phyloP scores from a whole-genome alignment of 441 rosid genomes.

The Geranium incanum region DNA sequence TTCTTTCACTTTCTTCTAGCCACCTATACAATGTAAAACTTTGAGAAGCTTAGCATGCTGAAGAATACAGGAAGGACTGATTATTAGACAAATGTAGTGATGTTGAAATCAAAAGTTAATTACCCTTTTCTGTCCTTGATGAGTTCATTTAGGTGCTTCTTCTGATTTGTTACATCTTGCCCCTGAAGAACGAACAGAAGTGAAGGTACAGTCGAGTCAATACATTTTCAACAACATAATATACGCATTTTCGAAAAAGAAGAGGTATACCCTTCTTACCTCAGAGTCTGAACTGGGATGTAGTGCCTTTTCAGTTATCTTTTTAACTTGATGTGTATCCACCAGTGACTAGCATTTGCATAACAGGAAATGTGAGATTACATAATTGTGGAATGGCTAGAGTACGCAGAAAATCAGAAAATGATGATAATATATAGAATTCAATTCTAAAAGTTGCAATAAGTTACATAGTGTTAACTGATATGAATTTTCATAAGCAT shows the following conservation, averaged over 20 bases:
- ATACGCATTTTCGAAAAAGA: constrained; percentile 9
- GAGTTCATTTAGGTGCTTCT: constrained; percentile 67
- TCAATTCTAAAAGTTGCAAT: not conserved
- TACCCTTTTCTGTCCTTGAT: constrained; percentile 78
- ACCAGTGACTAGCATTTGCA: constrained; percentile 56
- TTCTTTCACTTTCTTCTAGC: constrained; percentile 82
- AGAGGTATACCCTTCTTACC: constrained; percentile 43
- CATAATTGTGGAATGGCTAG: too few species aligned
- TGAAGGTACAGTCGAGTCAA: constrained; percentile 6
- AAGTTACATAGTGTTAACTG: not conserved
- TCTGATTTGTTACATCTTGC: constrained; percentile 53
- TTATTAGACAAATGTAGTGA: not conserved
- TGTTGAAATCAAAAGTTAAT: constrained; percentile 24
- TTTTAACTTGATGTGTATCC: constrained; percentile 66
- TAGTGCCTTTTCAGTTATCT: constrained; percentile 60
- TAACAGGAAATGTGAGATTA: constrained; percentile 15
- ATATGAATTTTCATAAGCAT: constrained; percentile 20
- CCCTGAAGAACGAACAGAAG: constrained; percentile 32
- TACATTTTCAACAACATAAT: constrained; percentile 7
- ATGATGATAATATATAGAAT: not conserved
- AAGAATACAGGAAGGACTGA: not conserved
- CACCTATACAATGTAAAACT: constrained; percentile 41
- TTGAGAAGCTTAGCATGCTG: constrained; percentile 6
- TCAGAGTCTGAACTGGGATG: constrained; percentile 42
- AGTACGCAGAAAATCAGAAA: not conserved